These are phyloP conservation scores for Gaertneriomyces semiglobifer DNA, from an alignment of 192 early-diverging fungal genomes.

Conservation along the genomic window DNA sequence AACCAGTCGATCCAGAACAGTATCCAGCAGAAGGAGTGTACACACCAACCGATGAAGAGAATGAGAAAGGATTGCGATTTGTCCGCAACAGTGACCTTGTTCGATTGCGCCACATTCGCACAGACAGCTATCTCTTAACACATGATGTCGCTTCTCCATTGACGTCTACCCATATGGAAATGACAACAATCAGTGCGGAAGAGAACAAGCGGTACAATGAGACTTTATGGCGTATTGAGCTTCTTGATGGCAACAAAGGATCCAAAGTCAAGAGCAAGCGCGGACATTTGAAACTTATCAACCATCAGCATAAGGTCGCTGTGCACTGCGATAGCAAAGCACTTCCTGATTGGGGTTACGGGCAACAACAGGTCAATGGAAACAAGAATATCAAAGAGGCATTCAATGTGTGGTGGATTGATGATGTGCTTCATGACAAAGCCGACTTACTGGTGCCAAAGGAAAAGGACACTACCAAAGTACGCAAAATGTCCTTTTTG, in stretches of 20 bases:
- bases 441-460: conserved; percentile 53
- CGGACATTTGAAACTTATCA: conserved; percentile 66
- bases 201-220: conserved; percentile 49
- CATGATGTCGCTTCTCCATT: conserved; percentile 78
- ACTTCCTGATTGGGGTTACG: conserved; percentile 87
- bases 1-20: conserved; percentile 41
- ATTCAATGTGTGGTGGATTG: conserved; percentile 73
- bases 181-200: conserved; percentile 56
- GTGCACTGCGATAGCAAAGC: conserved; percentile 65
- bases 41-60: conserved; percentile 31
- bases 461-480: conserved; percentile 43
- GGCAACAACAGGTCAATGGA: conserved; percentile 87
- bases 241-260: conserved; percentile 34
- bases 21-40: conserved; percentile 20
- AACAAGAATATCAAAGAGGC: conserved; percentile 79
- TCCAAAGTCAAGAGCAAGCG: conserved; percentile 33
- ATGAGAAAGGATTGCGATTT: conserved; percentile 38
- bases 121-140: conserved; percentile 58
- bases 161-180: conserved; percentile 76
- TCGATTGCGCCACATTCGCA: conserved; percentile 58
- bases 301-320: conserved; percentile 71
- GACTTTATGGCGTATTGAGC: conserved; percentile 51
- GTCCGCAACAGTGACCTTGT: conserved; percentile 59
- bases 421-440: conserved; percentile 62
- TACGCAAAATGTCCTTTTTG: conserved; percentile 68